A percentile compares a stretch with the other conserved stretches of the same genome.
These are phyloP conservation scores for Erysimum cheiri DNA, from an alignment of 441 rosid genomes.

Conservation along the genomic window DNA sequence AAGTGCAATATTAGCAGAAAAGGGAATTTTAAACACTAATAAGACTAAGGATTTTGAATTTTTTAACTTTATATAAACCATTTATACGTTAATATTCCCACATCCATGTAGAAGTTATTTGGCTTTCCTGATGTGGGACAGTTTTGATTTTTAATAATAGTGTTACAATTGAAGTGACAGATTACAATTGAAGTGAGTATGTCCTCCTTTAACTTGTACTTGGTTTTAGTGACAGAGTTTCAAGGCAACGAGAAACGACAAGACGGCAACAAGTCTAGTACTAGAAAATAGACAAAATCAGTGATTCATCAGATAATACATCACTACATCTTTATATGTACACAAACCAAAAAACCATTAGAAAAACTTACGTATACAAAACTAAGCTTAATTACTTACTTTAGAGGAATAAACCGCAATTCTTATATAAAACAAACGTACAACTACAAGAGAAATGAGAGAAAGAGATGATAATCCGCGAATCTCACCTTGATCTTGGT, in stretches of 20 bases:
- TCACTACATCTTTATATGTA: constrained; percentile 45
- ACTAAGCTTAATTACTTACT: constrained; percentile 42
- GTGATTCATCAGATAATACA: constrained; percentile 34
- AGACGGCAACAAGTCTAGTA: constrained; percentile 25
- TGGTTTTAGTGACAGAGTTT: constrained; percentile 5
- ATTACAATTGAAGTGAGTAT: background rate
- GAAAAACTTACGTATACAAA: constrained; percentile 40
- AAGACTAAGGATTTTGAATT: background rate
- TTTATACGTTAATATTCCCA: background rate
- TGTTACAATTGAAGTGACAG: background rate
- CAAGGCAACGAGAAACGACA: background rate
- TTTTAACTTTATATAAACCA: background rate
- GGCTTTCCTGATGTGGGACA: background rate
- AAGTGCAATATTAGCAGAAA: constrained; percentile 41
- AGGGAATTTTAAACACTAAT: background rate
- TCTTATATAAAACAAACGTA: constrained; percentile 13
- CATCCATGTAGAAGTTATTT: background rate
- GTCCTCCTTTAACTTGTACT: constrained; percentile 7
- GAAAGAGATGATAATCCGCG: constrained; percentile 13
- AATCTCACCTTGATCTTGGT: constrained; percentile 41
- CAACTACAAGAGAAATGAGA: constrained; percentile 20
- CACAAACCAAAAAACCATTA: constrained; percentile 44
- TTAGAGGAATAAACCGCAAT: constrained; percentile 33
- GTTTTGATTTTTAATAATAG: background rate
- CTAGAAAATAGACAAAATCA: constrained; percentile 27